phyloP scores from a whole-genome alignment of 164 flowering plant species.

The Sedum album region DNA sequence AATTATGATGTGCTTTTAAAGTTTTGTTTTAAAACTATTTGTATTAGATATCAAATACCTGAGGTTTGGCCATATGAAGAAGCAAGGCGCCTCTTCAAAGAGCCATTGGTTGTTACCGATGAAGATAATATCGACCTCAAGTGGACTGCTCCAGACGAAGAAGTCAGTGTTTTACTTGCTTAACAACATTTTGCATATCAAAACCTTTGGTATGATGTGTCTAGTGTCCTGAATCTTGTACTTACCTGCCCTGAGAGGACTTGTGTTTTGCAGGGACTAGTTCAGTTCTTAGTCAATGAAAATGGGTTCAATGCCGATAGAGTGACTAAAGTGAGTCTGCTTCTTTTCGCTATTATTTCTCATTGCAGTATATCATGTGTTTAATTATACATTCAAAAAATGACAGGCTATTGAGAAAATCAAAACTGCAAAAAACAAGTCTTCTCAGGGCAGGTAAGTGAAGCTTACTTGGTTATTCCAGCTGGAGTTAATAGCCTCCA shows the following conservation, averaged over 20 bases:
- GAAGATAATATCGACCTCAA: conserved; percentile 58
- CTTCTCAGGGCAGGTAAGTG: conserved; percentile 85
- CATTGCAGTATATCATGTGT: background rate
- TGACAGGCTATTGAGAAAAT: conserved; percentile 85
- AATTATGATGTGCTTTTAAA: background rate
- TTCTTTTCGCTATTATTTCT: background rate
- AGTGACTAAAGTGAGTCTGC: conserved; percentile 60
- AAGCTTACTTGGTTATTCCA: conserved; percentile 6
- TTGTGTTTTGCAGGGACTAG: conserved; percentile 45
- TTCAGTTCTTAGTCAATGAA: conserved; percentile 65
- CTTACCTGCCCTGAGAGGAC: no score
- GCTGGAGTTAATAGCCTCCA: background rate
- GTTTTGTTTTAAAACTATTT: background rate
- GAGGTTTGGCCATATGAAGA: conserved; percentile 86
- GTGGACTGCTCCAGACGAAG: conserved; percentile 91
- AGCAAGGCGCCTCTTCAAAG: conserved; percentile 76
- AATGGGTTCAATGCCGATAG: conserved; percentile 88
- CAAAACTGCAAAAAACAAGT: conserved; percentile 82
- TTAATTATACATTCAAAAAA: no score
- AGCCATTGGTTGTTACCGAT: conserved; percentile 50
- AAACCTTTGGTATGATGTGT: background rate
- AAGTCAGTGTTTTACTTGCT: conserved; percentile 26
- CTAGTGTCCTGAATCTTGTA: background rate
- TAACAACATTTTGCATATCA: background rate
- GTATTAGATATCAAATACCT: conserved; percentile 76